Evolutionary conservation across 1,139 yeast genomes (phyloP).

Genomic region (Sugiyamaella pinicola): DNA sequence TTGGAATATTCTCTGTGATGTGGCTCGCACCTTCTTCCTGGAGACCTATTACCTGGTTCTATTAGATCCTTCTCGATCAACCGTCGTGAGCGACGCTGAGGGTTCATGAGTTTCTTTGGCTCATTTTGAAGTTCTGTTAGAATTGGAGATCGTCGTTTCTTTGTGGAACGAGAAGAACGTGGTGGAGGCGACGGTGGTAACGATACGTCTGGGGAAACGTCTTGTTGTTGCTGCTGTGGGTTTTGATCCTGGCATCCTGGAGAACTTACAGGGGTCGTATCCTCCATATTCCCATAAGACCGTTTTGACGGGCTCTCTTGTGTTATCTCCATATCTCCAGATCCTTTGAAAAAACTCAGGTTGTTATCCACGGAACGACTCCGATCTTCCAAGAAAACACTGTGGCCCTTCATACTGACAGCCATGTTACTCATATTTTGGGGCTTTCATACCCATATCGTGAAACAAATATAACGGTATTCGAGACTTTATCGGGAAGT

Average conservation of each 20-base stretch:
- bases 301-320: background rate
- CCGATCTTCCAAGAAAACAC: background rate
- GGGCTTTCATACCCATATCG: background rate
- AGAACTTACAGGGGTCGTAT: background rate
- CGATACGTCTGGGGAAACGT: background rate
- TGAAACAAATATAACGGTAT: background rate
- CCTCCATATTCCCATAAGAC: background rate
- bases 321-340: background rate
- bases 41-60: constrained; percentile 26
- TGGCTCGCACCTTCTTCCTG: constrained; percentile 32
- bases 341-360: background rate
- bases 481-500: no score
- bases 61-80: constrained; percentile 25
- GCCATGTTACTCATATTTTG: background rate
- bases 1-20: constrained; percentile 25
- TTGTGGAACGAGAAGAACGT: background rate
- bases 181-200: background rate
- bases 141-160: background rate
- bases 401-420: background rate
- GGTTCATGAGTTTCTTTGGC: constrained; percentile 9
- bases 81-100: constrained; percentile 27
- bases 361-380: background rate
- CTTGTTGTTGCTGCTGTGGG: no score
- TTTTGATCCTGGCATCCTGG: background rate
- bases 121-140: background rate